These are phyloP conservation scores for Bruguiera hainesii DNA, from an alignment of 441 rosid genomes.

Conservation along the genomic window DNA sequence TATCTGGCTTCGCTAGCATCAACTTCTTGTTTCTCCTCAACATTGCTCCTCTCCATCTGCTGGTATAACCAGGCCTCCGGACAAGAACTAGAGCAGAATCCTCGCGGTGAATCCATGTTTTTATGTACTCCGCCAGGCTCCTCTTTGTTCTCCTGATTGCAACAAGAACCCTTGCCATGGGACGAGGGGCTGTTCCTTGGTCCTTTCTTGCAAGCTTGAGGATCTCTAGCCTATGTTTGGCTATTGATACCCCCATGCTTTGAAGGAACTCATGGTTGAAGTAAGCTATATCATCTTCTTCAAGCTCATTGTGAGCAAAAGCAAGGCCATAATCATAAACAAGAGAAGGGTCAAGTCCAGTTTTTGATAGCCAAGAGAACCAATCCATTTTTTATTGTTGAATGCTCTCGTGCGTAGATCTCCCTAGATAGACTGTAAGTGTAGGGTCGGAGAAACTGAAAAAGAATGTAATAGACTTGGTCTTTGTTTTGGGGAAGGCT, in stretches of 20 bases:
- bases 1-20: slow-evolving; percentile 40
- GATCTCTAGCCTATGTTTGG: slow-evolving; percentile 89
- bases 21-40: slow-evolving; percentile 59
- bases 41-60: slow-evolving; percentile 50
- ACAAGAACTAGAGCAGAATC: slow-evolving; percentile 53
- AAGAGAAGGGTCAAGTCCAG: slow-evolving; percentile 65
- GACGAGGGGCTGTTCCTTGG: slow-evolving; percentile 23
- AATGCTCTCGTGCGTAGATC: slow-evolving; percentile 5
- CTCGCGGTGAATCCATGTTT: slow-evolving; percentile 42
- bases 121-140: slow-evolving; percentile 42
- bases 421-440: slow-evolving; percentile 19
- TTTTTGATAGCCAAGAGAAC: slow-evolving; percentile 82
- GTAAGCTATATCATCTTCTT: slow-evolving; percentile 62
- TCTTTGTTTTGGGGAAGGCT: slow-evolving; percentile 10
- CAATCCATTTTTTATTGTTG: slow-evolving; percentile 45
- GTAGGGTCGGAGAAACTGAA: neutral
- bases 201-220: slow-evolving; percentile 69
- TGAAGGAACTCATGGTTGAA: slow-evolving; percentile 90
- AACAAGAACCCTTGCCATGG: slow-evolving; percentile 45
- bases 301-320: slow-evolving; percentile 76
- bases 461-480: slow-evolving; percentile 11
- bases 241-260: slow-evolving; percentile 91
- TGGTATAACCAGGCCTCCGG: slow-evolving; percentile 35
- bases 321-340: slow-evolving; percentile 72
- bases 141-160: slow-evolving; percentile 60